phyloP scores from a whole-genome alignment of 352 stramenopile species.

The Globisporangium mamillatum region DNA sequence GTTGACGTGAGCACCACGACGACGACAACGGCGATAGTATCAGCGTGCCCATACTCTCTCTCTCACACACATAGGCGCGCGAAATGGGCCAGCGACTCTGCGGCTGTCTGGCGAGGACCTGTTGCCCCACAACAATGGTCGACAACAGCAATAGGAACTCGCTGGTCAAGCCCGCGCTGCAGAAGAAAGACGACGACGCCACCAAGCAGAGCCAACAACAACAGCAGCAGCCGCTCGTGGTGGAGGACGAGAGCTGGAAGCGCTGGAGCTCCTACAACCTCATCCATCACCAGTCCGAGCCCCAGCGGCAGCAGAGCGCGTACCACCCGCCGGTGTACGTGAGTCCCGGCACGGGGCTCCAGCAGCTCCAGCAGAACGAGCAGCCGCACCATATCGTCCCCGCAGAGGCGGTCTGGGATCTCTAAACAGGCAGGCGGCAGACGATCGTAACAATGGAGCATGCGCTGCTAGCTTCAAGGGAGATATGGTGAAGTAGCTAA shows the following conservation, averaged over 20 bases:
- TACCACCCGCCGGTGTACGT: conserved; percentile 60
- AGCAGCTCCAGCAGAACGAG: conserved; percentile 22
- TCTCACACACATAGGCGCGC: background rate
- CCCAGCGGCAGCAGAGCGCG: conserved; percentile 25
- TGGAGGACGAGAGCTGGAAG: conserved; percentile 82
- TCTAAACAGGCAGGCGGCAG: conserved; percentile 23
- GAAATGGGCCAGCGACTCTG: conserved; percentile 36
- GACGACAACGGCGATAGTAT: background rate
- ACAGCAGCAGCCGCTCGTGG: conserved; percentile 51
- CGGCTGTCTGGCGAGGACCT: conserved; percentile 15
- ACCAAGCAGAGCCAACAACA: background rate
- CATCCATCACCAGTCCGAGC: conserved; percentile 43
- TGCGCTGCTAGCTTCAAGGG: background rate
- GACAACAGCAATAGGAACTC: background rate
- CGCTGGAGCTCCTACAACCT: conserved; percentile 76
- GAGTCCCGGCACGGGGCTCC: conserved; percentile 17
- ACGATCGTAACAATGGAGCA: background rate
- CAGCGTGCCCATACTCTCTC: background rate
- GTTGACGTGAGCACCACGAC: background rate
- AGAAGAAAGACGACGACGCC: conserved; percentile 18
- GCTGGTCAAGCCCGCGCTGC: conserved; percentile 13
- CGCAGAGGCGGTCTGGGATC: conserved; percentile 72
- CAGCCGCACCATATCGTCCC: conserved; percentile 24
- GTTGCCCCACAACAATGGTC: conserved; percentile 2
- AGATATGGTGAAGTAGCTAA: background rate